These are phyloP conservation scores for Glycine latifolia DNA, from an alignment of 306 rosid genomes.

Conservation along the genomic window DNA sequence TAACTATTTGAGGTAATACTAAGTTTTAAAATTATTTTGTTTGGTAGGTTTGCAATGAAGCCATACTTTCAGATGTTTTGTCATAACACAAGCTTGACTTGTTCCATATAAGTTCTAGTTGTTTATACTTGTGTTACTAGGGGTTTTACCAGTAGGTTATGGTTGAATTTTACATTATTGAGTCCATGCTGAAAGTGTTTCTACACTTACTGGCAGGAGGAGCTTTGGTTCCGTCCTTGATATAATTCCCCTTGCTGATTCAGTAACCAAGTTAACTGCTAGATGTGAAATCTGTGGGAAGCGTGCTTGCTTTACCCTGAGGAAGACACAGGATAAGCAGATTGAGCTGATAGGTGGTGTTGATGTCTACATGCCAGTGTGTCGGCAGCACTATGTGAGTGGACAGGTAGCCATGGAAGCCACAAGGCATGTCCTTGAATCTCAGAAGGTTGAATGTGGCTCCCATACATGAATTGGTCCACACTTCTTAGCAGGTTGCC, in stretches of 20 bases:
- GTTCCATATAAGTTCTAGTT: conserved; percentile 7
- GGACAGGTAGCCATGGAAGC: conserved; percentile 76
- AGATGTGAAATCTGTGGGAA: conserved; percentile 85
- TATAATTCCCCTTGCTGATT: conserved; percentile 82
- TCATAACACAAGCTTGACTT: neutral
- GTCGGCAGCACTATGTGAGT: conserved; percentile 83
- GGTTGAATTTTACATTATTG: conserved; percentile 3
- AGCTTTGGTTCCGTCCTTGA: conserved; percentile 88
- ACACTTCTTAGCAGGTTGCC: conserved; percentile 34
- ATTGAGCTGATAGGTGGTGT: conserved; percentile 88
- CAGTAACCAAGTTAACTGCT: conserved; percentile 91
- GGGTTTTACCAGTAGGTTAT: conserved; percentile 6
- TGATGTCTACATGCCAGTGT: conserved; percentile 92
- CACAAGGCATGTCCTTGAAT: conserved; percentile 64
- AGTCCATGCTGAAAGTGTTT: conserved; percentile 33
- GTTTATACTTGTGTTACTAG: neutral
- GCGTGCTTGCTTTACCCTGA: conserved; percentile 75
- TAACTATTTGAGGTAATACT: conserved; percentile 75
- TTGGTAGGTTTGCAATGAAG: conserved; percentile 12
- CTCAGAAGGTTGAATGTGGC: conserved; percentile 57
- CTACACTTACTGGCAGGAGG: conserved; percentile 64
- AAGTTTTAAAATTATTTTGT: conserved; percentile 3
- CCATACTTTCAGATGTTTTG: conserved; percentile 7
- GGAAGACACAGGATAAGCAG: conserved; percentile 75
- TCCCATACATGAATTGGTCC: conserved; percentile 47